Evolutionary conservation across 129 eudicot species (phyloP).

Genomic region (Pseudognaphalium luteoalbum): DNA sequence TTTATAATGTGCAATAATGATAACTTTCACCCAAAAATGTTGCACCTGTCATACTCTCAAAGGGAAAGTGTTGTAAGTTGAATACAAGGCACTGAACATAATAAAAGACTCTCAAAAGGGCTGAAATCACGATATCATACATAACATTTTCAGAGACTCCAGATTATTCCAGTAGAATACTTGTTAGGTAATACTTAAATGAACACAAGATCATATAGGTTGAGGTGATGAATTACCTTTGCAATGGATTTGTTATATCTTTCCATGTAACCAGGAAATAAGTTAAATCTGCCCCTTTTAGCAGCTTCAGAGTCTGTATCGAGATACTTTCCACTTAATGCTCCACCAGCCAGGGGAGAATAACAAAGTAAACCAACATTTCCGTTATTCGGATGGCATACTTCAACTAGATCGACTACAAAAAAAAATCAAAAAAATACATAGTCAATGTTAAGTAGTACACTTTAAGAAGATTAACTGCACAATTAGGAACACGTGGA

Average conservation of each 20-base stretch:
- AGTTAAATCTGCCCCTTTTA: constrained; percentile 69
- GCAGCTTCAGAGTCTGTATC: constrained; percentile 84
- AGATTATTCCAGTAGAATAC: not conserved
- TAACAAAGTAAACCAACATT: constrained; percentile 90
- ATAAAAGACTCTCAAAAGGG: not conserved
- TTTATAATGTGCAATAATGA: not conserved
- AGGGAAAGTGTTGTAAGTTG: not conserved
- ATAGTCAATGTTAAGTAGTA: not conserved
- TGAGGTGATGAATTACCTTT: constrained; percentile 42
- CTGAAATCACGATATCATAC: not conserved
- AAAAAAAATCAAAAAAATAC: constrained; percentile 10
- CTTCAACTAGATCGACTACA: constrained; percentile 96
- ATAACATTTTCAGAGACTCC: not conserved
- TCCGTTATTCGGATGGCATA: constrained; percentile 89
- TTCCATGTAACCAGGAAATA: constrained; percentile 94
- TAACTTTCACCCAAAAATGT: not conserved
- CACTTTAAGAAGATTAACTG: not conserved
- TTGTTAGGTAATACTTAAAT: not conserved
- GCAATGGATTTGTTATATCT: constrained; percentile 72
- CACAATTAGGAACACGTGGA: not conserved
- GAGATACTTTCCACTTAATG: constrained; percentile 78
- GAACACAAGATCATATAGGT: constrained; percentile 3
- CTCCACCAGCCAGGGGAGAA: constrained; percentile 93
- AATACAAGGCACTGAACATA: not conserved
- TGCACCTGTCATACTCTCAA: not conserved